Percentiles rank a stretch among this genome's conserved stretches.
phyloP scores from a whole-genome alignment of 2,329 filamentous ascomycete species.

The Colletotrichum euphorbiae region DNA sequence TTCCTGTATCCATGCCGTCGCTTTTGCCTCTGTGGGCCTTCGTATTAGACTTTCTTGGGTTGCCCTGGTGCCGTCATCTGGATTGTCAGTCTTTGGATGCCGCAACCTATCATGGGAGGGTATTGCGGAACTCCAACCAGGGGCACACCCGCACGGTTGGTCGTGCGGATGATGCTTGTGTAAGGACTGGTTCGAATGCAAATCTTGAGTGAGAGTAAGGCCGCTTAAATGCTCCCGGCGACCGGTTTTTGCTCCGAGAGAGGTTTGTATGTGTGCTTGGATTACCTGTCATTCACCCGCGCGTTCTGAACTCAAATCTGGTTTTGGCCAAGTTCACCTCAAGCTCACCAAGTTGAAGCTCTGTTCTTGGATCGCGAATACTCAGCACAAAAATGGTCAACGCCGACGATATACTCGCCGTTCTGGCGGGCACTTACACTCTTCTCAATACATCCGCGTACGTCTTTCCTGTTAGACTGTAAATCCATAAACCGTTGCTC shows the following conservation, averaged over 20 bases:
- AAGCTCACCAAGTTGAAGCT: background rate
- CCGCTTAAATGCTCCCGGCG: background rate
- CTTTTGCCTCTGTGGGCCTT: background rate
- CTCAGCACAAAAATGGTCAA: conserved; percentile 29
- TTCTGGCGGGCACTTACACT: conserved; percentile 37
- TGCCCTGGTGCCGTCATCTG: background rate
- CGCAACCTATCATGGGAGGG: conserved; percentile 15
- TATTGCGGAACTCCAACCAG: background rate
- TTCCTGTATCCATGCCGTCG: background rate
- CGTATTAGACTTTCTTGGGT: conserved; percentile 11
- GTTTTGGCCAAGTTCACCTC: background rate
- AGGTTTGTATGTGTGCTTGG: background rate
- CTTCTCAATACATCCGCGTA: conserved; percentile 40
- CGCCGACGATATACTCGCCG: conserved; percentile 36
- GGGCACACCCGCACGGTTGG: conserved; percentile 6
- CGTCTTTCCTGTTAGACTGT: too few relatives aligned
- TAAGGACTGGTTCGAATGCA: background rate
- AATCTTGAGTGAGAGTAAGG: too few relatives aligned
- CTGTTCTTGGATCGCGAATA: background rate
- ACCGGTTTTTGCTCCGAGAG: background rate
- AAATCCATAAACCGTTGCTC: background rate
- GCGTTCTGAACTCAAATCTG: background rate
- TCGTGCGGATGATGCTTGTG: background rate
- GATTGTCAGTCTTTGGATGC: conserved; percentile 6
- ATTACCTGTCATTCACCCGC: background rate